Percentiles rank a stretch among this genome's conserved stretches.
These are phyloP conservation scores for Geosmithia morbida DNA, from an alignment of 2,329 filamentous ascomycete species.

Conservation along the genomic window DNA sequence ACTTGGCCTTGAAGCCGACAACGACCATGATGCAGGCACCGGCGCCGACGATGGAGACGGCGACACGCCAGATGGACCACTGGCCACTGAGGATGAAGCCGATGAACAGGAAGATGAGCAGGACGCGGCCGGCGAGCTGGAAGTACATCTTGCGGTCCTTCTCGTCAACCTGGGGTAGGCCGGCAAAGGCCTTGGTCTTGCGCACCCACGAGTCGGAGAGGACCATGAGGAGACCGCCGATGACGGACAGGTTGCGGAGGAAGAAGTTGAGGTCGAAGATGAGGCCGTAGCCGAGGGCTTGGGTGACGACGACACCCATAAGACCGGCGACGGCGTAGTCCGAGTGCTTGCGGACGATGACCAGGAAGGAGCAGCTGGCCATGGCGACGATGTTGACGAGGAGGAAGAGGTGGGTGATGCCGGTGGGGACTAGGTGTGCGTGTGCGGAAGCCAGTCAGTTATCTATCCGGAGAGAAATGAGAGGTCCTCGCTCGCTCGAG, in stretches of 20 bases:
- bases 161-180: conserved; percentile 86
- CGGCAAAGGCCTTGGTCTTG: conserved; percentile 93
- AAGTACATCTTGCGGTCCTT: conserved; percentile 99
- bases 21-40: conserved; percentile 97
- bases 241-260: conserved; percentile 93
- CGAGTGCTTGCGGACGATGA: conserved; percentile 85
- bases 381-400: conserved; percentile 83
- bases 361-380: conserved; percentile 64
- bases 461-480: not conserved
- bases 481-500: not conserved
- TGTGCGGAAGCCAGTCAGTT: conserved; percentile 6
- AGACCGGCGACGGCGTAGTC: conserved; percentile 87
- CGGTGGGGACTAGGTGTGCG: conserved; percentile 58
- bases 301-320: conserved; percentile 78
- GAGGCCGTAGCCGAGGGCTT: conserved; percentile 90
- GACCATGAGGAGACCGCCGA: conserved; percentile 95
- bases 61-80: conserved; percentile 78
- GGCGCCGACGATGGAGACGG: conserved; percentile 73
- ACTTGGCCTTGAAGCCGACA: conserved; percentile 99
- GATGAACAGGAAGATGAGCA: conserved; percentile 94
- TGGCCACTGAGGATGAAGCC: conserved; percentile 92
- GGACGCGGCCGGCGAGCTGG: conserved; percentile 87
- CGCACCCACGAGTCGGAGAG: conserved; percentile 95
- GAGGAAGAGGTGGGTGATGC: conserved; percentile 86
- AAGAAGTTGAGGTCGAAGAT: conserved; percentile 99